Base-by-base conservation (phyloP, 768 basidiomycete genomes). In the Auricularia sp. region DNA sequence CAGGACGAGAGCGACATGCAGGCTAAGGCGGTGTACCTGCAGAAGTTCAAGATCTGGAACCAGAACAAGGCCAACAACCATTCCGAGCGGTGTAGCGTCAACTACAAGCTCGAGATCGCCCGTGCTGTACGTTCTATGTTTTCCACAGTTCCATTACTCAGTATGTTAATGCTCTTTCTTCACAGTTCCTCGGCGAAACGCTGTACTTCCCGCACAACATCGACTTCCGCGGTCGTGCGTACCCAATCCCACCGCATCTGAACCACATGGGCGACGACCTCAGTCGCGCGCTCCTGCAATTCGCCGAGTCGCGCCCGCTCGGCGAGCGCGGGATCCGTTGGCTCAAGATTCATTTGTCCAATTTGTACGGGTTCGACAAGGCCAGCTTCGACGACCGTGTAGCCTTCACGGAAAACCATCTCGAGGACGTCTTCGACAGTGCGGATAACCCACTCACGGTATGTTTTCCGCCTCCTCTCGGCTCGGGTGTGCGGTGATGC, bases 81-180 rank as follows among this genome's bases (percentile, higher is more conserved):
- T 74, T 92, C 91, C 3, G 92, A 94, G 54, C 81, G 96, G 54
- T 98, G 96, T 74, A 90, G 81, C 71, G 86, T 94, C 59, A 98
- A 98, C 73, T 98, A 98, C 75, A 96, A 94, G 74, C 86, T 99
- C 65, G 96, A 98, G 77, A 96, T 98, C 70, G 94, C 94, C 8
- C 83, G 90, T 62, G 87, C 94, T 62, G 92, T 94, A 73, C 74
- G 87, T 81, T 11, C 42, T 54, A 35, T 56, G 33, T 63, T 54
- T 45, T 51, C 54, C 45, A 54, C 3, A 39, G 0, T 0, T 14
- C 21, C 14, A 4, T 33, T 5, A 8, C 18, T 5, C 8, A 44
- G 13, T 14, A 62, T 37, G 65, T 45, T 68, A 61, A 67, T 66
- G 35, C 54, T 33, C 56, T 63, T 11, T 61, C 61, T 59, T 67